Evolutionary conservation across 164 flowering plant species (phyloP).

Genomic region (Nelumbo lutea): DNA sequence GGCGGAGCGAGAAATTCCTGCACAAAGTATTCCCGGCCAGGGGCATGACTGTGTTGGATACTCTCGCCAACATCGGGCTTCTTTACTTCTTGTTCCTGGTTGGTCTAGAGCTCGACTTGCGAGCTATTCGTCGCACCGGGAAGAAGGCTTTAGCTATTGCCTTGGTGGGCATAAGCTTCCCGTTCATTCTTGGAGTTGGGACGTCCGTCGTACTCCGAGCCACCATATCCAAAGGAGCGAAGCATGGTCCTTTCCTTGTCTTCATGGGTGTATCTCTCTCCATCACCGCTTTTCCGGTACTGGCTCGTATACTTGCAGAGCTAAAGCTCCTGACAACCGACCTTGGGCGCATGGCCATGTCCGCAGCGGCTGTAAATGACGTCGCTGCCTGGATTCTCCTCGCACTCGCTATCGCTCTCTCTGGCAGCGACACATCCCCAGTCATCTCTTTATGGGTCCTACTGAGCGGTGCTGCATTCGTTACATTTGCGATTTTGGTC

Average conservation of each 20-base stretch:
- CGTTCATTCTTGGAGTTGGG: constrained; percentile 25
- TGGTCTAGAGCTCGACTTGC: constrained; percentile 26
- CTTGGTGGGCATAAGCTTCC: constrained; percentile 22
- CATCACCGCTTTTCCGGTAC: constrained; percentile 35
- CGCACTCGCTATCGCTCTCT: constrained; percentile 28
- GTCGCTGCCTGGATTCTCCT: constrained; percentile 35
- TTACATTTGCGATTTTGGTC: constrained; percentile 6
- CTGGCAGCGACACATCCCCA: constrained; percentile 15
- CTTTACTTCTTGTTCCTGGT: constrained; percentile 30
- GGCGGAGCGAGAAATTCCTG: constrained; percentile 21
- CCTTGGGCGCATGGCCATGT: constrained; percentile 32
- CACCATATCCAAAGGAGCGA: constrained; percentile 20
- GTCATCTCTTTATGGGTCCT: constrained; percentile 25
- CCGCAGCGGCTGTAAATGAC: constrained; percentile 35
- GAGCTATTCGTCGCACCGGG: constrained; percentile 21
- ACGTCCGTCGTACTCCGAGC: constrained; percentile 19
- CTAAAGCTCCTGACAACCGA: constrained; percentile 32
- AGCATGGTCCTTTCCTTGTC: constrained; percentile 20
- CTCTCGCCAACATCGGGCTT: constrained; percentile 30
- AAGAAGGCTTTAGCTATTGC: constrained; percentile 26
- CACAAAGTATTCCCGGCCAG: constrained; percentile 21
- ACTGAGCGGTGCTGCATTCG: constrained; percentile 15
- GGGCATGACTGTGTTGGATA: constrained; percentile 28
- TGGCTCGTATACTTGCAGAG: constrained; percentile 35
- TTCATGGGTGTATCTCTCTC: constrained; percentile 36